Percentiles rank a stretch among this genome's conserved stretches.
Evolutionary conservation across 2,329 filamentous ascomycete genomes (phyloP).

Genomic region (Rutstroemia sp.): DNA sequence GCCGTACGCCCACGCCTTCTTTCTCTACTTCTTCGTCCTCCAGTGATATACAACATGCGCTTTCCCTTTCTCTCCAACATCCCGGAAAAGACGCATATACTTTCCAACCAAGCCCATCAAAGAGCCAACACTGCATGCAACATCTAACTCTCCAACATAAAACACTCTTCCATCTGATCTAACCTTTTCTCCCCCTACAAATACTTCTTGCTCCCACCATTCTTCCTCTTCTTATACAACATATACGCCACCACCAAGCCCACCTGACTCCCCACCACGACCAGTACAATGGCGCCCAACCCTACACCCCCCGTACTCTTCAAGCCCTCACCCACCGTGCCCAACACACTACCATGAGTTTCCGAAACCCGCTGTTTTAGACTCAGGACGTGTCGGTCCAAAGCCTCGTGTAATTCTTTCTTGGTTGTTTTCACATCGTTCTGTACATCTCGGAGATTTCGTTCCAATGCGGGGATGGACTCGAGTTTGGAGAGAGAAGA

Average conservation of each 20-base stretch:
- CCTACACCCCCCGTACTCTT: conserved; percentile 7
- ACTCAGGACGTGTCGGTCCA: conserved; percentile 20
- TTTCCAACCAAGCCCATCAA: too few species aligned
- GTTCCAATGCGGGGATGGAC: conserved; percentile 38
- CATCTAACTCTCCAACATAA: too few species aligned
- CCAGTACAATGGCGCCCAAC: conserved; percentile 13
- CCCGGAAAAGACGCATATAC: too few species aligned
- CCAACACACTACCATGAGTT: conserved; percentile 17
- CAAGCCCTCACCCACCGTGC: conserved; percentile 10
- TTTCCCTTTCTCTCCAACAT: too few species aligned
- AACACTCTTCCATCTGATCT: background rate
- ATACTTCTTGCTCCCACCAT: conserved; percentile 27
- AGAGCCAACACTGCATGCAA: too few species aligned
- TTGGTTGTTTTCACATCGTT: conserved; percentile 51
- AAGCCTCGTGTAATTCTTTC: conserved; percentile 35
- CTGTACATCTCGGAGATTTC: conserved; percentile 45
- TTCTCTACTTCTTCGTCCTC: too few species aligned
- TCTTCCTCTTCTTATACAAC: conserved; percentile 28
- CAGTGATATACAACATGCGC: too few species aligned
- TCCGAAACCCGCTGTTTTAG: conserved; percentile 20
- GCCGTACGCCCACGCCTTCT: too few species aligned
- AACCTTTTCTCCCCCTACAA: conserved; percentile 12
- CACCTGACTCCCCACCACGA: conserved; percentile 25
- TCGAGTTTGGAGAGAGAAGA: conserved; percentile 35
- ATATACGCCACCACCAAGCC: conserved; percentile 22